Conservation (phyloP, 192 early-diverging fungal species). For the Backusella macrospora region DNA sequence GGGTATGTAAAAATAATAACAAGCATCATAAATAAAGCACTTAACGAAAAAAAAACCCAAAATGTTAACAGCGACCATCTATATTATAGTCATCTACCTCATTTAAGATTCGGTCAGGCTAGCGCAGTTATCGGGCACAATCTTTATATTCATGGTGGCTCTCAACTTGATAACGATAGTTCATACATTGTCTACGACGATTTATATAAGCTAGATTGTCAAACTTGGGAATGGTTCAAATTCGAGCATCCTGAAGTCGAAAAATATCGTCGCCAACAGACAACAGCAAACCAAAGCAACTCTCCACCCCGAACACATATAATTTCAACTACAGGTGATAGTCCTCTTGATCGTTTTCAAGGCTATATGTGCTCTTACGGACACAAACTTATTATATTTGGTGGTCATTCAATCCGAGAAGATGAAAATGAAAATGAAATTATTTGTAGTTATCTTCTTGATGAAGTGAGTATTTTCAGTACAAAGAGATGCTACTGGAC, state of each 20-base stretch:
- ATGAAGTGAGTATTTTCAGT: slow-evolving; percentile 27
- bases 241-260: slow-evolving; percentile 39
- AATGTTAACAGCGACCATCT: neutral
- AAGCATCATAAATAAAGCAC: neutral
- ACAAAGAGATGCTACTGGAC: slow-evolving; percentile 26
- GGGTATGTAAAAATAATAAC: slow-evolving; percentile 23
- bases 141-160: slow-evolving; percentile 39
- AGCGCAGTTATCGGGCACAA: slow-evolving; percentile 18
- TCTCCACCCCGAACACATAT: neutral
- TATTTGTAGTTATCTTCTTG: slow-evolving; percentile 29
- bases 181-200: slow-evolving; percentile 39
- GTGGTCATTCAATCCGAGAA: slow-evolving; percentile 32
- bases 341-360: slow-evolving; percentile 35
- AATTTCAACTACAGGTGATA: slow-evolving; percentile 29
- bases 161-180: slow-evolving; percentile 33
- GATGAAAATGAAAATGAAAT: slow-evolving; percentile 34
- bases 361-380: slow-evolving; percentile 24
- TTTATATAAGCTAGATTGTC: slow-evolving; percentile 34
- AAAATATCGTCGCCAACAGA: slow-evolving; percentile 16
- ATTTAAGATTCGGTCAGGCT: slow-evolving; percentile 41
- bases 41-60: neutral
- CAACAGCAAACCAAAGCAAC: neutral
- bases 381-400: slow-evolving; percentile 41
- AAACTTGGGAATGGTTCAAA: slow-evolving; percentile 39
- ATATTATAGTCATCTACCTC: slow-evolving; percentile 27